Conservation (phyloP, 2,329 filamentous ascomycete genomes). For the Fusarium buharicum region DNA sequence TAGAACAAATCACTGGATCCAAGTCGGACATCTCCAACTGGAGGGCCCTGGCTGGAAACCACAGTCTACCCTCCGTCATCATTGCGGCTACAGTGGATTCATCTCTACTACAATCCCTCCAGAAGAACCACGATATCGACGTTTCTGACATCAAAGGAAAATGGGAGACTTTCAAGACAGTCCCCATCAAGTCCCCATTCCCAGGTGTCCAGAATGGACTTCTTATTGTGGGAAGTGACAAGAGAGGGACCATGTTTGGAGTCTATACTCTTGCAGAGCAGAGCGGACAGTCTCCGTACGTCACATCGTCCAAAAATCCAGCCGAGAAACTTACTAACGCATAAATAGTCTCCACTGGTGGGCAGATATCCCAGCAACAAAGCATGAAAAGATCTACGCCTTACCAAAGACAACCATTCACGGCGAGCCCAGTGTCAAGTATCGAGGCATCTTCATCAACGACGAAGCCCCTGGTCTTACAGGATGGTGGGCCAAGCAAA, state of each 20-base stretch:
- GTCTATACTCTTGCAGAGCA: constrained; percentile 76
- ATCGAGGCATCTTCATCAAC: constrained; percentile 76
- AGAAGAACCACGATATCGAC: constrained; percentile 49
- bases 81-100: neutral
- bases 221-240: constrained; percentile 74
- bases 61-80: neutral
- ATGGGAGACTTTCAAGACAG: constrained; percentile 75
- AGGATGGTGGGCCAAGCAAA: constrained; percentile 65
- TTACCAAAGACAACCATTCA: constrained; percentile 65
- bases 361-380: constrained; percentile 68
- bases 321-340: neutral
- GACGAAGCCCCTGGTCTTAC: constrained; percentile 75
- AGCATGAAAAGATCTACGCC: constrained; percentile 65
- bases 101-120: neutral
- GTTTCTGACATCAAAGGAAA: constrained; percentile 65
- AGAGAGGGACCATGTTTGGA: constrained; percentile 74
- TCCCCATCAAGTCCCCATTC: constrained; percentile 67
- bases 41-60: neutral
- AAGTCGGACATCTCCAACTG: neutral
- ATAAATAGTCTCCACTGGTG: constrained; percentile 65
- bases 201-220: constrained; percentile 67
- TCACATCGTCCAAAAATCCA: constrained; percentile 58
- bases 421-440: constrained; percentile 70
- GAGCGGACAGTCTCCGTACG: constrained; percentile 62
- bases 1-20: neutral